Base-by-base conservation (phyloP, 306 rosid species). In the Calophaca sinica region DNA sequence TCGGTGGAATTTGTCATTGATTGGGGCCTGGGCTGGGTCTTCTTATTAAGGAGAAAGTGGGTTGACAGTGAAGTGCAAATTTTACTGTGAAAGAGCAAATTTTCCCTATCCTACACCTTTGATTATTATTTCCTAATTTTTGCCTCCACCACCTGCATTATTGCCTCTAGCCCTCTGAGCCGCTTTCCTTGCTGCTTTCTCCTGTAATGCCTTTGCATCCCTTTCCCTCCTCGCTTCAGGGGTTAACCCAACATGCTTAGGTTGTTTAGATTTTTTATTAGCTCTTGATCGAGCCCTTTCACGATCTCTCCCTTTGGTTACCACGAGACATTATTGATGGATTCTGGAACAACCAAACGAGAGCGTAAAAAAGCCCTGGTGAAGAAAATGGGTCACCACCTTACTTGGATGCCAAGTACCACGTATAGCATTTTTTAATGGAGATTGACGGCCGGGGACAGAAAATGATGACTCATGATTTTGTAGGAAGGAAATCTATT, bases 141-240 rank as follows among this genome's bases (percentile, higher is more conserved):
- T 84, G 50, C 73, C 81, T 29, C 78, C 85, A 5, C 72, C 53
- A n/a, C 86, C 87, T 0, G 75, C 73, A n/a, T 83, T 83, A 31
- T 61, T 85, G 41, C 86, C 94, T 29, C 90, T 82, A 0, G 58
- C 79, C 4, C 70, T 71, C 44, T 83, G 88, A 11, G 67, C 86
- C 1, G 86, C 89, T 76, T 90, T 90, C 80, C 32, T 86, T 0
- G 88, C 86, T 0, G 87, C 70, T 79, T 90, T 90, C 62, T 90
- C 93, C 57, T 87, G 90, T 26, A 88, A 74, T 5, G 96, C 96
- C 51, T 84, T 90, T 0, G 91, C 91, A 67, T 88, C 93, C 77
- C 96, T 92, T 82, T 92, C 89, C n/a, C 93, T 87, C 73, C 93
- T 81, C 36, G 89, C 93, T 46, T 92, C 93, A 1, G 93, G 93